phyloP scores from a whole-genome alignment of 2,329 filamentous ascomycete genomes.

The Aspergillus sergii region DNA sequence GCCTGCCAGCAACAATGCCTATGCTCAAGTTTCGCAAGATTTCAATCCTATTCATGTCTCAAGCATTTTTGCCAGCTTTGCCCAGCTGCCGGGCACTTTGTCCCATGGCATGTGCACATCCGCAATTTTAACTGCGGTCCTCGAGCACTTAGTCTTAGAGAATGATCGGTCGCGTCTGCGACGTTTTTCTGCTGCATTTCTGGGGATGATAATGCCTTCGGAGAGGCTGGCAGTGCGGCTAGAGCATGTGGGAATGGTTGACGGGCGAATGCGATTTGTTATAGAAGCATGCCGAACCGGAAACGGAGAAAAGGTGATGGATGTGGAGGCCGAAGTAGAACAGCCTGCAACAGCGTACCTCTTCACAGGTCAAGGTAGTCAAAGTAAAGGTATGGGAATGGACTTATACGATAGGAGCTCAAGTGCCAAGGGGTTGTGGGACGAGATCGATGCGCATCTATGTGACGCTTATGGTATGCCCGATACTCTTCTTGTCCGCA shows the following conservation, averaged over 20 bases:
- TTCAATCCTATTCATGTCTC: constrained; percentile 98
- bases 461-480: constrained; percentile 80
- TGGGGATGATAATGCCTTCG: constrained; percentile 94
- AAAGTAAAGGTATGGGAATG: constrained; percentile 99
- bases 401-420: constrained; percentile 88
- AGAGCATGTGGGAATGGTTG: constrained; percentile 92
- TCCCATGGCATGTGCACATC: constrained; percentile 99
- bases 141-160: constrained; percentile 93
- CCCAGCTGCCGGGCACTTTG: constrained; percentile 89
- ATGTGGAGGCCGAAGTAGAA: constrained; percentile 92
- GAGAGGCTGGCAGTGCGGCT: constrained; percentile 90
- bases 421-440: constrained; percentile 94
- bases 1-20: constrained; percentile 90
- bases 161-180: constrained; percentile 83
- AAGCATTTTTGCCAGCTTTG: constrained; percentile 90
- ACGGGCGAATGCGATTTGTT: constrained; percentile 96
- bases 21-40: constrained; percentile 91
- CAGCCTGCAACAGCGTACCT: constrained; percentile 93
- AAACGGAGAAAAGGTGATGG: constrained; percentile 87
- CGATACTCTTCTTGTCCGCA: constrained; percentile 41
- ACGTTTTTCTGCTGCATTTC: constrained; percentile 88
- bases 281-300: constrained; percentile 90
- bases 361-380: constrained; percentile 94
- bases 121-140: constrained; percentile 88
- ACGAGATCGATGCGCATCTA: constrained; percentile 92